Conservation (phyloP, 208 protist genomes). For the Acanthamoeba royreba region DNA sequence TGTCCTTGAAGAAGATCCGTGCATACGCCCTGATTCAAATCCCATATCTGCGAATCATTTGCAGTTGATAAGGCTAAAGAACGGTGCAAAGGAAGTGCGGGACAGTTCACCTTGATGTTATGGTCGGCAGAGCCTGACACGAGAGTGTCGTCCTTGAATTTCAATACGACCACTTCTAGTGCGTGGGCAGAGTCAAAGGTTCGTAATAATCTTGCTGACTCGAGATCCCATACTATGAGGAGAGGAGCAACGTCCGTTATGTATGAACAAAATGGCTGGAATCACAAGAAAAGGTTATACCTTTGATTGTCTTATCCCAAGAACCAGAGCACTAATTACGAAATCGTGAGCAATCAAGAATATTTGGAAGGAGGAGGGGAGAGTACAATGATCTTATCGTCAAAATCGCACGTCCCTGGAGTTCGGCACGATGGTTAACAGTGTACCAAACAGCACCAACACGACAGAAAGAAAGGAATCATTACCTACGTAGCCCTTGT, state of each 20-base stretch:
- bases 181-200: not conserved
- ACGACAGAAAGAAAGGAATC: not conserved
- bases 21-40: not conserved
- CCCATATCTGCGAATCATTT: not conserved
- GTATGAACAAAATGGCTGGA: not conserved
- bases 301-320: conserved; percentile 35
- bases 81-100: not conserved
- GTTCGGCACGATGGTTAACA: not conserved
- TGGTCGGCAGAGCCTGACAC: not conserved
- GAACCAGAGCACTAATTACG: conserved; percentile 1
- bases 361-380: not conserved
- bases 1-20: not conserved
- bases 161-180: not conserved
- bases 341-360: not conserved
- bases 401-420: conserved; percentile 10
- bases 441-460: not conserved
- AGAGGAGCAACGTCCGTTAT: not conserved
- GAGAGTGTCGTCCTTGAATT: not conserved
- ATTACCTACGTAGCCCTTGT: conserved; percentile 5
- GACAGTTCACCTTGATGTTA: not conserved
- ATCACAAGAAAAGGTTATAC: not conserved
- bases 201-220: not conserved
- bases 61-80: not conserved
- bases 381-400: not conserved
- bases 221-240: not conserved